Evolutionary conservation across 108 stramenopile species (phyloP), one percentile per base, ranked within the genome.

Genomic region (Cyclotella choctawhatcheeana): DNA sequence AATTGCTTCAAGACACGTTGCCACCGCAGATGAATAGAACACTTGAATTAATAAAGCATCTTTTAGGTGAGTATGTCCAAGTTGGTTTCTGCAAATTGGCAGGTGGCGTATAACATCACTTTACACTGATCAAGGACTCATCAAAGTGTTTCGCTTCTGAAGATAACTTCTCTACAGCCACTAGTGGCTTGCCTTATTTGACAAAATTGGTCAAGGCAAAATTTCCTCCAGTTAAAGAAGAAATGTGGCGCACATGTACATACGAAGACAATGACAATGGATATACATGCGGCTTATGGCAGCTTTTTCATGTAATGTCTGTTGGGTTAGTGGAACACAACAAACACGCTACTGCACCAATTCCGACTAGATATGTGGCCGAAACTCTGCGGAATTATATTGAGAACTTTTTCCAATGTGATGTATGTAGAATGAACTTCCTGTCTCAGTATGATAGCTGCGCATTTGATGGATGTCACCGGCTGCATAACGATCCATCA

Each of bases 241-340:
- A 47, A 45, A 30, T 10, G 17, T 79, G 78, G 78, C 44, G 56
- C 21, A 81, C 79, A 17, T 81, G 79, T 37, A 81, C 79, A 20
- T 56, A 77, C 33, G 79, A 72, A 5, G 69, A 80, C 29, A 76
- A 81, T 20, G 47, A 67, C 24, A 73, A 64, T 69, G 91, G 92
- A 22, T 93, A 93, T 58, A 93, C 94, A 0, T 95, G 94, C 72
- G 94, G 94, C 27, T 45, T 95, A 10, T 95, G 94, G 94, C 70
- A 90, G 29, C 62, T 95, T 18, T 93, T 95, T 68, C 94, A 95
- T 70, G 84, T 89, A 13, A 65, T 89, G 79, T 72, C 86, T 20
- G 76, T 95, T 1, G 94, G 94, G 25, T 71, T 91, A 4, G 90
- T 91, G 1, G 90, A 91, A 71, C 90, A 84, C 74, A 94, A 94